Base-by-base conservation (phyloP, 2,329 filamentous ascomycete species). In the Conoideocrella luteorostrata region DNA sequence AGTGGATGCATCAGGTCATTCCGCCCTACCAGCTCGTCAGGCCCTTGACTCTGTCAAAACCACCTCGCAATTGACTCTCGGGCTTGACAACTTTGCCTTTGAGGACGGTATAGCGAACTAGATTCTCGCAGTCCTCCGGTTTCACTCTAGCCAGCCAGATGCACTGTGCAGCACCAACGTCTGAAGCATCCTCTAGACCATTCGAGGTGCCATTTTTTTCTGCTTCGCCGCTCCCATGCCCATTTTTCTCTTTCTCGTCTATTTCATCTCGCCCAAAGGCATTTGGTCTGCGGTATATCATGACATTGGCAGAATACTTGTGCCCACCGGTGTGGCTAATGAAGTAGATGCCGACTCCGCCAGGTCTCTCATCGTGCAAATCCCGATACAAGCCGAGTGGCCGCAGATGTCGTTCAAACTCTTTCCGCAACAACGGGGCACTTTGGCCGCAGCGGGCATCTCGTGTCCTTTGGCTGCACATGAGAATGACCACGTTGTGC, bases 241-340 rank as follows among this genome's bases (percentile, higher is more conserved):
- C n/a, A n/a, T n/a, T n/a, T n/a, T n/a, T n/a, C n/a, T 35, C 45
- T 39, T 61, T 38, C 54, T 29, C 61, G 53, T 2, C 41, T 12
- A 24, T 45, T 3, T 66, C 66, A 45, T 79, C 76, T 33, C 76
- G 53, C 0, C 75, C 76, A 56, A 78, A 80, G 1, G 77, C 71
- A 53, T 80, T 70, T 6, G 69, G 71, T 43, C 76, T 75, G 9
- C 93, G 78, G 63, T 98, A 97, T 2, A 98, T 74, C 71, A 98
- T 86, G 54, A 97, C 80, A 57, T 98, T 98, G 22, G 93, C 93
- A 37, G 84, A 82, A 67, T 95, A 97, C 69, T 96, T 96, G 71
- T 98, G 93, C 0, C 93, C 93, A 22, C 93, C 93, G 3, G 96
- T 89, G 59, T 98, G 93, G 53, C 82, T 91, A 59, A 97, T 94